A percentile compares a stretch with the other conserved stretches of the same genome.
phyloP scores from a whole-genome alignment of 352 stramenopile species.

The Phytophthora uliginosa region DNA sequence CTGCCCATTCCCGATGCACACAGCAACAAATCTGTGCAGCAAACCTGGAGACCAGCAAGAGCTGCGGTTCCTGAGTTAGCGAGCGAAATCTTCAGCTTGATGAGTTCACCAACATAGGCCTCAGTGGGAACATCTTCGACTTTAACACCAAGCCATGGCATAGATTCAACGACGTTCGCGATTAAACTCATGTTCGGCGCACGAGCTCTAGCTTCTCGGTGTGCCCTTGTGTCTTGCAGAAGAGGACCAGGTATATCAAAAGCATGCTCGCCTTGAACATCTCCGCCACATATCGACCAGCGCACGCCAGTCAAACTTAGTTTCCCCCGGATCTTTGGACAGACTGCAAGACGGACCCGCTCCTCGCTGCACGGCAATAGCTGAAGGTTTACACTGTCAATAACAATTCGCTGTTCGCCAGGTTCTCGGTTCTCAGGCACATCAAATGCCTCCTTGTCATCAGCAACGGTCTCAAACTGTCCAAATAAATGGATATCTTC shows the following conservation, averaged over 20 bases:
- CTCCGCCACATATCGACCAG: constrained; percentile 86
- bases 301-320: constrained; percentile 76
- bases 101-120: constrained; percentile 70
- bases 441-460: constrained; percentile 46
- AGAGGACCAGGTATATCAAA: constrained; percentile 87
- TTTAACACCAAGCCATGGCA: constrained; percentile 88
- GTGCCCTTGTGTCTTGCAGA: constrained; percentile 81
- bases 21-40: constrained; percentile 72
- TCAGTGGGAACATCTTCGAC: constrained; percentile 54
- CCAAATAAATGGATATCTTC: constrained; percentile 86
- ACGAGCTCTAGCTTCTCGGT: constrained; percentile 77
- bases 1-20: constrained; percentile 49
- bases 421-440: constrained; percentile 48
- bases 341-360: constrained; percentile 73
- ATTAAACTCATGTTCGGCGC: constrained; percentile 84
- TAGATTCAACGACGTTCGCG: constrained; percentile 73
- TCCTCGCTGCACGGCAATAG: constrained; percentile 83
- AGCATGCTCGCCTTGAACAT: constrained; percentile 84
- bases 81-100: constrained; percentile 63
- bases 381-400: constrained; percentile 81
- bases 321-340: constrained; percentile 64
- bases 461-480: constrained; percentile 56
- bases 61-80: constrained; percentile 66
- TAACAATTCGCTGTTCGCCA: constrained; percentile 50
- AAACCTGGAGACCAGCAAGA: constrained; percentile 66